Evolutionary conservation across 345 rosid genomes (phyloP).

Genomic region (Gossypium mustelinum): DNA sequence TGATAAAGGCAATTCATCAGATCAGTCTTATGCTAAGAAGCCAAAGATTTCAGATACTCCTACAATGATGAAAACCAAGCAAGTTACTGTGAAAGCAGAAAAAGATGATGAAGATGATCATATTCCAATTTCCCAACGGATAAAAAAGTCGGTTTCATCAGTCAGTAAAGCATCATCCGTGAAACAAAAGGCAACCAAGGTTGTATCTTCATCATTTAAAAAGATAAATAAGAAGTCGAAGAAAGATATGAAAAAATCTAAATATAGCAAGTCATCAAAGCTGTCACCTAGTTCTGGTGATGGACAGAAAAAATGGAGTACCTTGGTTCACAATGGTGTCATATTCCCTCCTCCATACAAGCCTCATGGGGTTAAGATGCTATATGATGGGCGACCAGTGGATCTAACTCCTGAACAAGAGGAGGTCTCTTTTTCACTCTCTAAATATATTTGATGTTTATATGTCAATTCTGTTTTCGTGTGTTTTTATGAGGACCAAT

Average conservation of each 20-base stretch:
- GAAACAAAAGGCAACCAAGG: slow-evolving; percentile 49
- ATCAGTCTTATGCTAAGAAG: slow-evolving; percentile 55
- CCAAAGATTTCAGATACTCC: slow-evolving; percentile 52
- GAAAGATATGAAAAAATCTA: slow-evolving; percentile 51
- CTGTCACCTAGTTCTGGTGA: slow-evolving; percentile 70
- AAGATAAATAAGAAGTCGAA: slow-evolving; percentile 45
- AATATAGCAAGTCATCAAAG: slow-evolving; percentile 66
- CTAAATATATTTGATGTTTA: background rate
- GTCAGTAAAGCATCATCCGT: slow-evolving; percentile 42
- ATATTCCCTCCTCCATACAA: slow-evolving; percentile 87
- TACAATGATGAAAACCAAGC: slow-evolving; percentile 41
- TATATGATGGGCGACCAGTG: slow-evolving; percentile 73
- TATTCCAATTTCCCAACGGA: slow-evolving; percentile 70
- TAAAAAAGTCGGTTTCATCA: slow-evolving; percentile 47
- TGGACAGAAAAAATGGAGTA: slow-evolving; percentile 98
- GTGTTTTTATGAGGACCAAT: background rate
- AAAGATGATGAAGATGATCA: slow-evolving; percentile 55
- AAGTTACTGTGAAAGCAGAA: slow-evolving; percentile 42
- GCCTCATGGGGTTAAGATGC: slow-evolving; percentile 87
- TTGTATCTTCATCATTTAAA: slow-evolving; percentile 51
- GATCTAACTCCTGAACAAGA: slow-evolving; percentile 79
- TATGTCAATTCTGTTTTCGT: background rate
- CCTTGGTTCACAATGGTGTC: slow-evolving; percentile 91
- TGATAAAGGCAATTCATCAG: slow-evolving; percentile 46
- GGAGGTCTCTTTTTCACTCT: slow-evolving; percentile 47